These are phyloP conservation scores for Euphorbia corollata DNA, from an alignment of 441 rosid species.

Conservation along the genomic window DNA sequence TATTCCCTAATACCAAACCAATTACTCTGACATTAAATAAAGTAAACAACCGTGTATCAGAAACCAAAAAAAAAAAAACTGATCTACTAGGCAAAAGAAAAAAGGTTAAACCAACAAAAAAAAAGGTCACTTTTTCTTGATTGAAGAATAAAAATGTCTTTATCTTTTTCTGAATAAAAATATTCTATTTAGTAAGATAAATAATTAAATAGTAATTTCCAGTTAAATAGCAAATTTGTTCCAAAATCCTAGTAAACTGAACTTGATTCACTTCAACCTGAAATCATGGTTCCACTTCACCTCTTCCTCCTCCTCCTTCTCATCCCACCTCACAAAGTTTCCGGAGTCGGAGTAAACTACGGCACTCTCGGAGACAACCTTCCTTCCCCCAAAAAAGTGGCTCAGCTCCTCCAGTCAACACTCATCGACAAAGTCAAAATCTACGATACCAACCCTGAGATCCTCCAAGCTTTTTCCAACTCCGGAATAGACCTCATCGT, in stretches of 20 bases:
- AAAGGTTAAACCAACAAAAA: no score
- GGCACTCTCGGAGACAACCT: conserved; percentile 64
- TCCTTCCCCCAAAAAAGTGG: conserved; percentile 53
- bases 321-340: conserved; percentile 13
- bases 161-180: no score
- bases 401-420: conserved; percentile 62
- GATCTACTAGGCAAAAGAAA: no score
- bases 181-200: no score
- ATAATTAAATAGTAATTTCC: no score
- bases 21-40: no score
- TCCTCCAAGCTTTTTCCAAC: conserved; percentile 60
- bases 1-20: no score
- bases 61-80: no score
- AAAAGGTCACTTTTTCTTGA: no score
- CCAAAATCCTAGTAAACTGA: not conserved
- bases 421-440: conserved; percentile 59
- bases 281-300: conserved; percentile 20
- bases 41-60: no score
- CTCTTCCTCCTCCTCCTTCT: conserved; percentile 16
- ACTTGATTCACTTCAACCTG: not conserved
- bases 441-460: conserved; percentile 59
- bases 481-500: conserved; percentile 56
- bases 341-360: conserved; percentile 55
- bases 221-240: no score
- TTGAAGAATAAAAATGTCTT: no score